Evolutionary conservation across 768 basidiomycete species (phyloP).

Genomic region (Agrocybe chaxingu): DNA sequence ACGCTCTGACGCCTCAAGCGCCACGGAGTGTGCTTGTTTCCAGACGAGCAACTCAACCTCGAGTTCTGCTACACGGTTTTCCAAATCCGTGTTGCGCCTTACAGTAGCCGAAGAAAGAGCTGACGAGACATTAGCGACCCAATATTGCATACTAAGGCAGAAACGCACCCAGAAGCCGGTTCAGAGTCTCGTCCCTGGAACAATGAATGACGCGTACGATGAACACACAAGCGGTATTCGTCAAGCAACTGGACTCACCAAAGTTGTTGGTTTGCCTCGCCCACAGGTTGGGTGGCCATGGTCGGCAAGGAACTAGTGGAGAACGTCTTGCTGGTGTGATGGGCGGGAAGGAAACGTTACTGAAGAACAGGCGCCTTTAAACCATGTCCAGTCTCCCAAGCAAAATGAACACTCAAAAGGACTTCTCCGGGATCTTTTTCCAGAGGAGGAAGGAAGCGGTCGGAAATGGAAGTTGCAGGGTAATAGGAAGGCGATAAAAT

Average conservation of each 20-base stretch:
- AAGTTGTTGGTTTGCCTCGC: slow-evolving; percentile 58
- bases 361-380: slow-evolving; percentile 42
- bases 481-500: slow-evolving; percentile 35
- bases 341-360: slow-evolving; percentile 41
- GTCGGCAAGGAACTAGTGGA: slow-evolving; percentile 33
- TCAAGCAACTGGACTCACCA: slow-evolving; percentile 45
- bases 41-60: slow-evolving; percentile 67
- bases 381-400: slow-evolving; percentile 37
- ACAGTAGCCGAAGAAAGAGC: slow-evolving; percentile 64
- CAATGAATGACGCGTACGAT: slow-evolving; percentile 1
- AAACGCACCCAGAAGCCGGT: slow-evolving; percentile 52
- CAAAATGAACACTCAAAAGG: slow-evolving; percentile 51
- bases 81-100: slow-evolving; percentile 60
- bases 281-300: slow-evolving; percentile 55
- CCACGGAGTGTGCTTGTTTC: slow-evolving; percentile 67
- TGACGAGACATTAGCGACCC: slow-evolving; percentile 21
- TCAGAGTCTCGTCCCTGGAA: slow-evolving; percentile 64
- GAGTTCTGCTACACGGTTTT: slow-evolving; percentile 61
- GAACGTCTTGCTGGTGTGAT: slow-evolving; percentile 25
- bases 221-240: slow-evolving; percentile 3
- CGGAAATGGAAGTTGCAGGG: slow-evolving; percentile 39
- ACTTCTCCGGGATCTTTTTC: slow-evolving; percentile 55
- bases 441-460: slow-evolving; percentile 44
- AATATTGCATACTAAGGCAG: slow-evolving; percentile 3
- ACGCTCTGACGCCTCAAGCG: slow-evolving; percentile 59